phyloP scores from a whole-genome alignment of 495 filamentous ascomycete species.

The Neurospora sp. region DNA sequence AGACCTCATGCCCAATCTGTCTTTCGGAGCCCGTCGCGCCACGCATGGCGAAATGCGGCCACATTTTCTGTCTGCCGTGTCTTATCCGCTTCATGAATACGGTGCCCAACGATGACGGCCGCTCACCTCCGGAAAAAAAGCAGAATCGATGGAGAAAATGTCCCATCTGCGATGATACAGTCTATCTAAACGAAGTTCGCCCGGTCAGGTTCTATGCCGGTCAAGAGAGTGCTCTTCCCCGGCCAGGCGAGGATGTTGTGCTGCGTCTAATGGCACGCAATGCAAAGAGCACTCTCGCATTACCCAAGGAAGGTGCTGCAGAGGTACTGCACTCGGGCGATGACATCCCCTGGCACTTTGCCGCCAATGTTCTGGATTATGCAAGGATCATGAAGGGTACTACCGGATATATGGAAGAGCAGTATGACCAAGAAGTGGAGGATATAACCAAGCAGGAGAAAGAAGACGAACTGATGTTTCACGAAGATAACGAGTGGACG shows the following conservation, averaged over 20 bases:
- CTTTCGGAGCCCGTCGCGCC: conserved; percentile 84
- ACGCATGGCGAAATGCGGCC: conserved; percentile 94
- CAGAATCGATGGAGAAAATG: conserved; percentile 76
- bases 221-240: conserved; percentile 69
- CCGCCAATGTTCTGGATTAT: conserved; percentile 88
- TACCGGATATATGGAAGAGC: conserved; percentile 71
- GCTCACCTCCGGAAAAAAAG: conserved; percentile 54
- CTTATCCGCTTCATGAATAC: conserved; percentile 94
- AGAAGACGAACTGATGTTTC: conserved; percentile 88
- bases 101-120: conserved; percentile 51
- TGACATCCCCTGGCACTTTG: conserved; percentile 88
- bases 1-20: conserved; percentile 85
- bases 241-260: conserved; percentile 81
- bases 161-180: conserved; percentile 86
- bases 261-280: conserved; percentile 72
- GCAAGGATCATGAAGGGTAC: conserved; percentile 92
- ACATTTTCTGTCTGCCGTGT: conserved; percentile 94
- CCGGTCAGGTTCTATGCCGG: conserved; percentile 88
- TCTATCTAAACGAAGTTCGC: conserved; percentile 80
- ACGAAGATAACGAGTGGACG: conserved; percentile 87
- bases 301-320: conserved; percentile 69
- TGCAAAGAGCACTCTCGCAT: conserved; percentile 69
- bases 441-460: conserved; percentile 64
- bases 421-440: conserved; percentile 69
- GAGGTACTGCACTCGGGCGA: conserved; percentile 56